Base-by-base conservation (phyloP, 1,284 basidiomycete species). In the Pseudozyma tsukubaensis region DNA sequence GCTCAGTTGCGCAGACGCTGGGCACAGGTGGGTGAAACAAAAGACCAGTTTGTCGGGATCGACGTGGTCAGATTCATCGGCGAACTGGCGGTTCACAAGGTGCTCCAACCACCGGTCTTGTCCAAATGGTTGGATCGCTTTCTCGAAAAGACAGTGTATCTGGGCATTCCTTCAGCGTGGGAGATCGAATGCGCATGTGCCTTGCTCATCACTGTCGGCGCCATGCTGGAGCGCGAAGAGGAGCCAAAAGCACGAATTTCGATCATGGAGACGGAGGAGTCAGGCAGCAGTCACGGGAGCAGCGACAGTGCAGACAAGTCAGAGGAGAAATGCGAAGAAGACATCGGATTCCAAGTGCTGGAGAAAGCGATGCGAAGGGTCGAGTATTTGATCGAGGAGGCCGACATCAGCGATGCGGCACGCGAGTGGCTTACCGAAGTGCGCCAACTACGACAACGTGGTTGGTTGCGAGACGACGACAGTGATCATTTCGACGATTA, bases 101-200 rank as follows among this genome's bases (percentile, higher is more conserved):
- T 70, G 32, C n/a, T 61, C 36, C 36, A 18, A n/a, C 19, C 47
- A 1, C 10, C 16, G 3, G 45, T 62, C 14, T 29, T 73, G 4
- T n/a, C 35, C 0, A 49, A 48, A 6, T 81, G 79, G 79, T 57
- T 81, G 16, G 58, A 74, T n/a, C 76, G 79, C 32, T 71, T 80
- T 18, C 65, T 81, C n/a, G 47, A 61, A 18, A 60, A 74, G 42
- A 81, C 79, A 1, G 73, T 72, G 19, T 61, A 63, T 53, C 66
- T 60, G 10, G 76, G 60, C 32, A 63, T 81, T 7, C 79, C 79
- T n/a, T 81, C 79, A 4, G 36, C 45, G 0, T 81, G 68, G 62
- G 79, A 81, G 57, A 69, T 81, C 35, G 79, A 79, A 35, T 72
- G 76, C 47, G 78, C 66, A 9, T 81, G 78, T 51, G 76, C 76